phyloP scores from a whole-genome alignment of 225 moss, liverwort and hornwort genomes.

The Rhytidiadelphus loreus region DNA sequence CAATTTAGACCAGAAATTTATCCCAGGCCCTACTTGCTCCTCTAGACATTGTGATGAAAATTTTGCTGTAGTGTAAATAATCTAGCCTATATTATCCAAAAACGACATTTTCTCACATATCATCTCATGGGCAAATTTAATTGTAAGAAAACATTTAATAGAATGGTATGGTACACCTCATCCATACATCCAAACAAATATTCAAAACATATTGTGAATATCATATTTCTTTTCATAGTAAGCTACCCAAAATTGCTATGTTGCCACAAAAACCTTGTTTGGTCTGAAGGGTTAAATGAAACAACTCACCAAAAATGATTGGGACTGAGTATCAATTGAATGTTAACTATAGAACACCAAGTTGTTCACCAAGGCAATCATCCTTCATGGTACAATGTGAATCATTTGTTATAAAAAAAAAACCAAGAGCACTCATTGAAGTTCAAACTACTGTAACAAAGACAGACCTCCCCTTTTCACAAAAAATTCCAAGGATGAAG shows the following conservation, averaged over 20 bases:
- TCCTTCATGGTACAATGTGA: not conserved
- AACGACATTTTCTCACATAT: too few species aligned
- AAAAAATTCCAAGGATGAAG: not conserved
- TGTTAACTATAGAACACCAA: not conserved
- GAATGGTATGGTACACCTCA: rapidly evolving
- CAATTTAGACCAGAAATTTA: rapidly evolving
- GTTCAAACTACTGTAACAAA: not conserved
- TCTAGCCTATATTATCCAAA: rapidly evolving
- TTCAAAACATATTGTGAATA: too few species aligned
- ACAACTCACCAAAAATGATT: not conserved
- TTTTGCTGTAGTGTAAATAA: too few species aligned
- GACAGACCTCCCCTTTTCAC: not conserved
- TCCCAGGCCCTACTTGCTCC: rapidly evolving
- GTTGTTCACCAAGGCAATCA: too few species aligned
- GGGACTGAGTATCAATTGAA: not conserved
- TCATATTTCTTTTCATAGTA: not conserved
- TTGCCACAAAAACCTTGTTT: not conserved
- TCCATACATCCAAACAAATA: not conserved
- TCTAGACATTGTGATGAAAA: too few species aligned
- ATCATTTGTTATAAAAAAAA: too few species aligned
- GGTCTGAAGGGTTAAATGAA: too few species aligned
- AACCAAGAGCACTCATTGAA: not conserved
- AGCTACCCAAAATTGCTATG: rapidly evolving
- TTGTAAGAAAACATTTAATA: too few species aligned
- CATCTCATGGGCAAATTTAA: too few species aligned